A percentile compares a stretch with the other conserved stretches of the same genome.
Conservation (phyloP, 306 rosid species). For the Senna siamea region DNA sequence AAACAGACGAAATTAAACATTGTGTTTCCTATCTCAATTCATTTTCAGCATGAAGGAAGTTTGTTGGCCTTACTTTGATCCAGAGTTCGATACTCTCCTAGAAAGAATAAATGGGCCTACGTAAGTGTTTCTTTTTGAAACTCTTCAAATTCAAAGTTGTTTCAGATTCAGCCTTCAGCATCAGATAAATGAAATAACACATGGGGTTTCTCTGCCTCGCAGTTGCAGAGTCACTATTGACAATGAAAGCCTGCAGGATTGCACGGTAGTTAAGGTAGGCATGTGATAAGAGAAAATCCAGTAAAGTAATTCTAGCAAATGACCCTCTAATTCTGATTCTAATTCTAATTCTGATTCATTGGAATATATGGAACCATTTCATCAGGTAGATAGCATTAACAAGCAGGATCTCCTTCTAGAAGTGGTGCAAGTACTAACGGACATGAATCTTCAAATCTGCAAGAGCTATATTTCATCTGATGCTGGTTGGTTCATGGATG, state of each 20-base stretch:
- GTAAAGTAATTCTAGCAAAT: neutral
- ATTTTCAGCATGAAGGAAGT: conserved; percentile 60
- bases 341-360: neutral
- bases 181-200: neutral
- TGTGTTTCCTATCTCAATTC: conserved; percentile 10
- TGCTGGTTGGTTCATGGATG: conserved; percentile 84
- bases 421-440: conserved; percentile 74
- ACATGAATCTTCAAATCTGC: conserved; percentile 68
- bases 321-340: neutral
- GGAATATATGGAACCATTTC: neutral
- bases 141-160: conserved; percentile 7
- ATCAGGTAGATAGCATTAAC: conserved; percentile 72
- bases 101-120: conserved; percentile 76
- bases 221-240: conserved; percentile 72
- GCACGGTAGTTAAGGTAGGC: conserved; percentile 70
- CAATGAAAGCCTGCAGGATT: conserved; percentile 68
- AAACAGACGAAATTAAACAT: neutral
- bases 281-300: neutral
- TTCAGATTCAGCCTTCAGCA: neutral
- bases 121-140: conserved; percentile 43
- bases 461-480: conserved; percentile 75
- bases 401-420: conserved; percentile 73
- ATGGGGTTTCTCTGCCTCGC: neutral
- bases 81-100: conserved; percentile 63
- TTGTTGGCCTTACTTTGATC: conserved; percentile 81